Conservation (phyloP, 768 basidiomycete species). For the Rhodocollybia butyracea region DNA sequence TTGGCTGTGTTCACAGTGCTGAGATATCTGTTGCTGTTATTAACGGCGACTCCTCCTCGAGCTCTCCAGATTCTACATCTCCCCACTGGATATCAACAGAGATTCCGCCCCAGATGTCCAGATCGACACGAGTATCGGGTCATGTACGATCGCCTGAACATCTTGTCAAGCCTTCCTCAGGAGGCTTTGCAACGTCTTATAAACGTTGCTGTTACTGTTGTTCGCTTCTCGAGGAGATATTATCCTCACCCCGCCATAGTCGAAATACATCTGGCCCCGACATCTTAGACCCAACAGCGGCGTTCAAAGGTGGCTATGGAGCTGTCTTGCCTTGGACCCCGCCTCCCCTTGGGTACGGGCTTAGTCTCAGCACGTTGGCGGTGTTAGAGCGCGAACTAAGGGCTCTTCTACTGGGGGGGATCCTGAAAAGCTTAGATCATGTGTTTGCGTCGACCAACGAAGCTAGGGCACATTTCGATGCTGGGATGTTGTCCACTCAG, state of each 20-base stretch:
- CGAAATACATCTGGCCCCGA: neutral
- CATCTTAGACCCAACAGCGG: neutral
- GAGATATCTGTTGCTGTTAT: neutral
- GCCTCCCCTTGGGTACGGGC: conserved; percentile 4
- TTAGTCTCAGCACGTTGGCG: neutral
- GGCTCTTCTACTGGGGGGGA: neutral
- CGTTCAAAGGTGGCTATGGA: neutral
- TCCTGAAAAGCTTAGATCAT: neutral
- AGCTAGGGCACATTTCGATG: neutral
- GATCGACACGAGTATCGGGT: neutral
- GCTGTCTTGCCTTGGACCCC: conserved; percentile 5
- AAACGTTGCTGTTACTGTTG: conserved; percentile 7
- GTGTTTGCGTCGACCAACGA: neutral
- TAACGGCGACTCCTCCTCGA: neutral
- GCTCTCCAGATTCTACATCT: neutral
- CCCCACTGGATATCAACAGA: neutral
- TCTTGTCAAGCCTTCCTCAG: neutral
- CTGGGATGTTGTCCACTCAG: neutral
- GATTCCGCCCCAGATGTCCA: neutral
- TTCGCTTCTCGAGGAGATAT: neutral
- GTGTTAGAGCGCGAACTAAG: neutral
- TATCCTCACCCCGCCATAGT: neutral
- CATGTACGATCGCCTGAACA: neutral
- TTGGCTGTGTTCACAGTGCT: neutral
- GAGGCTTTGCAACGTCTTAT: neutral